Percentiles rank a stretch among this genome's conserved stretches.
These are phyloP conservation scores for Encephalitozoon cuniculi DNA, from an alignment of 371 early-diverging fungal genomes.

Conservation along the genomic window DNA sequence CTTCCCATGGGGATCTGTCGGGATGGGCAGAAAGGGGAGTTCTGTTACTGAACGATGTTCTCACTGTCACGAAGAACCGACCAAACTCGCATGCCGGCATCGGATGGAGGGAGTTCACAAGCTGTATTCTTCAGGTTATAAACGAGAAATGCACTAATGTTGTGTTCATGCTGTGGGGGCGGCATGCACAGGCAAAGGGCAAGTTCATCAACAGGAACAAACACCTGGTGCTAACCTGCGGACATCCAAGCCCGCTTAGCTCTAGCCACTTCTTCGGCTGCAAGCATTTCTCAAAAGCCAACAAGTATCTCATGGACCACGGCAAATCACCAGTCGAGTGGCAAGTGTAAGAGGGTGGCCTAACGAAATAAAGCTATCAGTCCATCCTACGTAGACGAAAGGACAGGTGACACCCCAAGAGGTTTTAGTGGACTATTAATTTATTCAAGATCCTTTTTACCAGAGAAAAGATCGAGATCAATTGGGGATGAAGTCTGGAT, in stretches of 20 bases:
- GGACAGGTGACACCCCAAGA: not conserved
- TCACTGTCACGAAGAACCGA: conserved; percentile 74
- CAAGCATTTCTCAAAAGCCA: conserved; percentile 79
- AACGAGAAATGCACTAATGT: conserved; percentile 65
- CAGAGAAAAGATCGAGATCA: conserved; percentile 16
- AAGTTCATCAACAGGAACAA: conserved; percentile 58
- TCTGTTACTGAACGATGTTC: conserved; percentile 76
- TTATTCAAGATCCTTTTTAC: conserved; percentile 5
- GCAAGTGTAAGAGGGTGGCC: conserved; percentile 44
- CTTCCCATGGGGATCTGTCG: conserved; percentile 64
- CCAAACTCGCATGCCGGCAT: conserved; percentile 74
- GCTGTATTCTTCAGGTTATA: conserved; percentile 70
- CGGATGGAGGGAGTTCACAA: conserved; percentile 83
- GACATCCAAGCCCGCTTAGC: conserved; percentile 86
- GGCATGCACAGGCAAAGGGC: conserved; percentile 70
- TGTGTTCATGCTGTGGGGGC: conserved; percentile 94
- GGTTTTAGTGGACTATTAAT: not conserved
- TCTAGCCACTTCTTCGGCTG: conserved; percentile 75
- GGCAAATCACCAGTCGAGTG: conserved; percentile 68
- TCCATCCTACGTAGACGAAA: not conserved
- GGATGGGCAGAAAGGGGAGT: conserved; percentile 83
- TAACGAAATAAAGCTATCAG: not conserved
- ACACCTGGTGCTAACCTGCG: conserved; percentile 74
- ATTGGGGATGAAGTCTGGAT: conserved; percentile 15
- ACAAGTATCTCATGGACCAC: conserved; percentile 70